Base-by-base conservation (phyloP, 441 rosid species). In the Erysimum cheiri region DNA sequence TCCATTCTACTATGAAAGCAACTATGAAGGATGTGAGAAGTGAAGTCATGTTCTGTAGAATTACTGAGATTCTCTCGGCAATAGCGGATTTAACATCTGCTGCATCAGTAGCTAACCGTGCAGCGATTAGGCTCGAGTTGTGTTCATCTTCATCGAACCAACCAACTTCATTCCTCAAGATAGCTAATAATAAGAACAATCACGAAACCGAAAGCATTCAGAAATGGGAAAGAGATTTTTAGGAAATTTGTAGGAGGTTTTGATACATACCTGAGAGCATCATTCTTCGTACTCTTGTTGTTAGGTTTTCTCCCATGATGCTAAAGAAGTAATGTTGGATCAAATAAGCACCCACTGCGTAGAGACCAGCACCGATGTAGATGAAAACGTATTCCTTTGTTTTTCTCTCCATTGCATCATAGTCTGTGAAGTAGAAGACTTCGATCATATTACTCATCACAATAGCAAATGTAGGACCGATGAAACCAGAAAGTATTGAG, bases 71-170 rank as follows among this genome's bases (percentile, higher is more conserved):
- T 82, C 99, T 86, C 84, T 95, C 98, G 0, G 97, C 94, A 13
- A 92, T 92, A 32, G 99, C 99, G 1, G 99, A 87, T 81, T 95
- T 95, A 46, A 95, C 93, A 47, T 94, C 99, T 0, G 94, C 96
- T 28, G 99, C 99, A 74, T 95, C 99, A 0, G 98, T 85, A 24
- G 99, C 91, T 72, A 95, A 74, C 40, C 90, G 78, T 37, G 99
- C 98, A 13, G 96, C 92, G 54, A 95, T 74, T 0, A 95, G 83
- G 84, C 98, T 90, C 11, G 99, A 94, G 83, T 95, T 95, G 77
- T 95, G 97, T 78, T 92, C 99, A 77, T 95, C 99, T 60, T 95
- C 98, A 35, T 95, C 99, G 31, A 84, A 95, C 99, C 99, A 95
- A 79, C 99, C 99, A 6, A 95, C 98, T 80, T 95, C 99, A 53